phyloP scores from a whole-genome alignment of 352 stramenopile species.

The Phytophthora pinifolia region DNA sequence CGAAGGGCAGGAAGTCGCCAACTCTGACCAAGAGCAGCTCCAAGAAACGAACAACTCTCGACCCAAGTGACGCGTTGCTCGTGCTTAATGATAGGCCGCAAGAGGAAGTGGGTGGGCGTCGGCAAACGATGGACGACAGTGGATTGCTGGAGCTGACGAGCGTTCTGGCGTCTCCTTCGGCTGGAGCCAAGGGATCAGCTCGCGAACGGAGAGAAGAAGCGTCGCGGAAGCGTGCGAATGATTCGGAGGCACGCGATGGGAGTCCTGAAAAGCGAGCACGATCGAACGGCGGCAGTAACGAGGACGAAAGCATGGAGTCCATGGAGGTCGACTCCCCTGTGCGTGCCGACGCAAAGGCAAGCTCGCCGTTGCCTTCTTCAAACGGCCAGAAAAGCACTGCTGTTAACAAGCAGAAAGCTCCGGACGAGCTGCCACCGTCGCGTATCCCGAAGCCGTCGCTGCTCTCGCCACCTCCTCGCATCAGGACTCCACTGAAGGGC shows the following conservation, averaged over 20 bases:
- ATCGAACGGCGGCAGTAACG: neutral
- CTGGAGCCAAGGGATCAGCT: slow-evolving; percentile 6
- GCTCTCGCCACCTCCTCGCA: slow-evolving; percentile 28
- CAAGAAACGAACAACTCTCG: slow-evolving; percentile 47
- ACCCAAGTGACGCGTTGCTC: slow-evolving; percentile 45
- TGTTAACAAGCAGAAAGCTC: slow-evolving; percentile 6
- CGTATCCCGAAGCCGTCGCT: slow-evolving; percentile 12
- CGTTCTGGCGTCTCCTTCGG: slow-evolving; percentile 14
- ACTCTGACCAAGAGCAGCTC: slow-evolving; percentile 6
- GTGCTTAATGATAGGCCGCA: slow-evolving; percentile 16
- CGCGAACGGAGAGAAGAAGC: slow-evolving; percentile 6
- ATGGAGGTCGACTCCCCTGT: slow-evolving; percentile 23
- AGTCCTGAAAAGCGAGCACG: slow-evolving; percentile 22
- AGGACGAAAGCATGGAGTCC: slow-evolving; percentile 16
- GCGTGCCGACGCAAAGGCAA: slow-evolving; percentile 1
- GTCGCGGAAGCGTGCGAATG: slow-evolving; percentile 34
- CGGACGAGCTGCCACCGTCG: slow-evolving; percentile 3
- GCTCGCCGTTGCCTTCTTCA: neutral
- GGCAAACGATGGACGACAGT: slow-evolving; percentile 63
- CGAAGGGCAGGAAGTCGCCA: slow-evolving; percentile 7
- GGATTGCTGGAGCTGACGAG: slow-evolving; percentile 43
- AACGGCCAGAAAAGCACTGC: slow-evolving; percentile 5
- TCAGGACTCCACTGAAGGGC: slow-evolving; percentile 63
- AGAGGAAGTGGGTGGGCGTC: slow-evolving; percentile 24
- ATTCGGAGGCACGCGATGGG: slow-evolving; percentile 10